Conservation (phyloP, 208 protist species). For the Spongospora subterranea region DNA sequence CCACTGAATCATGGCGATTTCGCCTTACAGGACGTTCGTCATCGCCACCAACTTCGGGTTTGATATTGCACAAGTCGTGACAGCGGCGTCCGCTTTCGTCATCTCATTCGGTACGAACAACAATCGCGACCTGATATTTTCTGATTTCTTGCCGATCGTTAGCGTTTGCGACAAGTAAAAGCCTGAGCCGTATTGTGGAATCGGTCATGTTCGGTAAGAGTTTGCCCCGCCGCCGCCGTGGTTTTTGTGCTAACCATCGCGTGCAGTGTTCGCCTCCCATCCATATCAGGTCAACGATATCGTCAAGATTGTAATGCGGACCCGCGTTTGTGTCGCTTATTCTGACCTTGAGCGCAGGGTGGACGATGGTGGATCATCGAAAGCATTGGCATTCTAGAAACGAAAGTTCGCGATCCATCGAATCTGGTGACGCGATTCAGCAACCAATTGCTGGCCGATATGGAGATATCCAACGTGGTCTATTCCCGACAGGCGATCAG, state of each 20-base stretch:
- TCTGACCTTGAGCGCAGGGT: neutral
- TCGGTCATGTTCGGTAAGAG: constrained; percentile 24
- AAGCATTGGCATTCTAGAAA: constrained; percentile 45
- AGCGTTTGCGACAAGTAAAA: constrained; percentile 40
- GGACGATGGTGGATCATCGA: neutral
- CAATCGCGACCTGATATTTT: neutral
- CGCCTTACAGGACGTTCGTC: constrained; percentile 39
- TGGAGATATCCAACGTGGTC: neutral
- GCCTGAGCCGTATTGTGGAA: constrained; percentile 40
- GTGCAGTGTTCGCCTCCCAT: constrained; percentile 10
- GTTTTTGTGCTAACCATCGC: neutral
- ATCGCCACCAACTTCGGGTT: constrained; percentile 27
- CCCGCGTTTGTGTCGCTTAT: neutral
- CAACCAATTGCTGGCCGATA: constrained; percentile 7
- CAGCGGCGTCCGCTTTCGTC: constrained; percentile 37
- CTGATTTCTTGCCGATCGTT: constrained; percentile 17
- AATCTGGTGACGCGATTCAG: constrained; percentile 30
- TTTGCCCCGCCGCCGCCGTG: neutral
- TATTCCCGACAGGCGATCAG: neutral
- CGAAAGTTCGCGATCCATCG: neutral
- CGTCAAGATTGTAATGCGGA: neutral
- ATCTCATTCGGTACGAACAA: constrained; percentile 17
- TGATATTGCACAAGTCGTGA: constrained; percentile 47
- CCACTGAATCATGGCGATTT: neutral
- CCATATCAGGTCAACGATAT: constrained; percentile 50